A percentile compares a stretch with the other conserved stretches of the same genome.
These are phyloP conservation scores for Clarireedia hainanense DNA, from an alignment of 2,329 filamentous ascomycete genomes.

Conservation along the genomic window DNA sequence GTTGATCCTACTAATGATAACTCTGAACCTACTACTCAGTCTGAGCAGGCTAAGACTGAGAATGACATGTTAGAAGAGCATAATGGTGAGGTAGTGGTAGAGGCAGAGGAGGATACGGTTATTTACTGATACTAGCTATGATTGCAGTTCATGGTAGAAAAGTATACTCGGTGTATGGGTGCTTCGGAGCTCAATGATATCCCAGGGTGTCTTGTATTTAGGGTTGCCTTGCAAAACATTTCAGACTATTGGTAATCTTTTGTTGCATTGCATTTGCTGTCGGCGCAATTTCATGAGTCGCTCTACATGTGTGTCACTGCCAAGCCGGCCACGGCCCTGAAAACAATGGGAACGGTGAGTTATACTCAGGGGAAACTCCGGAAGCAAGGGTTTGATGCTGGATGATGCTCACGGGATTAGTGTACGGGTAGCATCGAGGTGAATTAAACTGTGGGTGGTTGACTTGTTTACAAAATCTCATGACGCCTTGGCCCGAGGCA, in stretches of 20 bases:
- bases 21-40: constrained; percentile 23
- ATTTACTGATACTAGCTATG: constrained; percentile 57
- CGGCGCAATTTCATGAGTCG: too few relatives aligned
- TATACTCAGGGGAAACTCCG: too few relatives aligned
- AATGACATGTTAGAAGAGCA: constrained; percentile 54
- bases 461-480: background rate
- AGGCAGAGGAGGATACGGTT: constrained; percentile 82
- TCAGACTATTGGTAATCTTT: background rate
- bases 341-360: too few relatives aligned
- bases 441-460: background rate
- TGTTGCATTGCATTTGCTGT: too few relatives aligned
- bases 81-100: constrained; percentile 68
- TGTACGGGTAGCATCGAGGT: background rate
- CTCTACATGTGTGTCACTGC: background rate
- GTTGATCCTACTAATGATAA: constrained; percentile 32
- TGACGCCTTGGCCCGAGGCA: background rate
- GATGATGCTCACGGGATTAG: background rate
- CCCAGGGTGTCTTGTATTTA: constrained; percentile 7
- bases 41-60: constrained; percentile 27
- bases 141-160: background rate
- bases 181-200: constrained; percentile 7
- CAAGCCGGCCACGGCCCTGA: background rate
- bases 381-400: too few relatives aligned
- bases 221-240: constrained; percentile 2
- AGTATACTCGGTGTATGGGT: background rate